Evolutionary conservation across 805 yeast genomes (phyloP).

Genomic region (Lipomyces anomalus): DNA sequence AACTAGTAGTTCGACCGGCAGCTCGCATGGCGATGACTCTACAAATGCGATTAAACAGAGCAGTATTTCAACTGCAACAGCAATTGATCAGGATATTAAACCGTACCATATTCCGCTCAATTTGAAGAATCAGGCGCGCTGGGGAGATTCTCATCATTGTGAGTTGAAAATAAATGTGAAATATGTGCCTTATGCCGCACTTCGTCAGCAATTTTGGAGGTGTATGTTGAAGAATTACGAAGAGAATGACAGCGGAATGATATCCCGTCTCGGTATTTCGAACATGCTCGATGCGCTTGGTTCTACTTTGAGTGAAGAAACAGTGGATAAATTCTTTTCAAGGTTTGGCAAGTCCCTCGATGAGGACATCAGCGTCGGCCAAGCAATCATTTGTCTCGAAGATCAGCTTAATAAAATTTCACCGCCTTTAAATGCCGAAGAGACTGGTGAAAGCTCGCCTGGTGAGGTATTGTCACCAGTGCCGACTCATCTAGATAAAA

Average conservation of each 20-base stretch:
- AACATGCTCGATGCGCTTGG: slow-evolving; percentile 63
- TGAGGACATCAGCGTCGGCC: slow-evolving; percentile 47
- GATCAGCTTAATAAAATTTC: slow-evolving; percentile 29
- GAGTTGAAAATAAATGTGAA: slow-evolving; percentile 54
- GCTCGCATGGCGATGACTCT: too few species aligned
- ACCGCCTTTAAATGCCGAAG: too few species aligned
- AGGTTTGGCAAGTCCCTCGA: slow-evolving; percentile 31
- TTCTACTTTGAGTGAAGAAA: slow-evolving; percentile 37
- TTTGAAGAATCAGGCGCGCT: slow-evolving; percentile 27
- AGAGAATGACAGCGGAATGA: slow-evolving; percentile 38
- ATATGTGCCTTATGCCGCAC: slow-evolving; percentile 57
- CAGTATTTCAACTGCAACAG: neutral
- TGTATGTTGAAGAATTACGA: slow-evolving; percentile 49
- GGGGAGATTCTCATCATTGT: slow-evolving; percentile 43
- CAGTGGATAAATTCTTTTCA: slow-evolving; percentile 28
- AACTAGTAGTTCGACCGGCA: too few species aligned
- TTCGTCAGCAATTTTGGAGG: slow-evolving; percentile 67
- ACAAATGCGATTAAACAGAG: neutral
- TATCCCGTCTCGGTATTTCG: slow-evolving; percentile 56
- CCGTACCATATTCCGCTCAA: slow-evolving; percentile 37
- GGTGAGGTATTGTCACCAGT: neutral
- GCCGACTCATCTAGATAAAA: neutral
- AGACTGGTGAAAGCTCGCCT: too few species aligned
- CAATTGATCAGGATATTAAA: slow-evolving; percentile 1
- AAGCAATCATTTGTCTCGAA: slow-evolving; percentile 50